A percentile compares a stretch with the other conserved stretches of the same genome.
Conservation (phyloP, 2,329 filamentous ascomycete genomes). For the Trichoderma hamatum region DNA sequence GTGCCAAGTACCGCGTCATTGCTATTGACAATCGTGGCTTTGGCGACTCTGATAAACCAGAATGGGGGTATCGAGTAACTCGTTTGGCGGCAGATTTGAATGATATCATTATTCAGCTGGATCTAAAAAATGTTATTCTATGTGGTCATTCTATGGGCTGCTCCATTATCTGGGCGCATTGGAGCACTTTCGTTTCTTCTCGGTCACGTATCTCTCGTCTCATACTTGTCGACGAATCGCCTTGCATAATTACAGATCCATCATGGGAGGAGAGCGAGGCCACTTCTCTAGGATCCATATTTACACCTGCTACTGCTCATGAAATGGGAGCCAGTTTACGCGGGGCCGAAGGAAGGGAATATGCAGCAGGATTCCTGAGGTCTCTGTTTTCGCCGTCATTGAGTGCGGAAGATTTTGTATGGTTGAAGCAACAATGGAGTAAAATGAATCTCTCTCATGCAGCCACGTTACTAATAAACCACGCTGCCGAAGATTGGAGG, state of each 20-base stretch:
- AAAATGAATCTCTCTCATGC: slow-evolving; percentile 36
- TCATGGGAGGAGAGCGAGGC: slow-evolving; percentile 35
- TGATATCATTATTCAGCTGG: slow-evolving; percentile 35
- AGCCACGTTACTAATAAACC: slow-evolving; percentile 35
- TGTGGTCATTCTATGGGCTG: slow-evolving; percentile 43
- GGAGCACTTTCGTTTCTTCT: slow-evolving; percentile 37
- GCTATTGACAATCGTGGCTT: slow-evolving; percentile 41
- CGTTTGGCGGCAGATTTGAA: slow-evolving; percentile 38
- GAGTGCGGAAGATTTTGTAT: slow-evolving; percentile 34
- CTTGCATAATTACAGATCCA: slow-evolving; percentile 35
- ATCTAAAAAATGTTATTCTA: slow-evolving; percentile 37
- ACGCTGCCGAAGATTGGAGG: slow-evolving; percentile 36
- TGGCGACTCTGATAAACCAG: slow-evolving; percentile 40
- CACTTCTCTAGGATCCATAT: slow-evolving; percentile 31
- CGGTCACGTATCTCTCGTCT: slow-evolving; percentile 34
- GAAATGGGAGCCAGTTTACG: not conserved
- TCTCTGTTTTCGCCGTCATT: slow-evolving; percentile 34
- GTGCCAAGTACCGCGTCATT: slow-evolving; percentile 36
- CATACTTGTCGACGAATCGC: slow-evolving; percentile 39
- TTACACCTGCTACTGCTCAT: slow-evolving; percentile 29
- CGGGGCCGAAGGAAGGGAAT: slow-evolving; percentile 13
- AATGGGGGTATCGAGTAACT: slow-evolving; percentile 36
- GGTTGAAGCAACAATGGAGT: slow-evolving; percentile 32
- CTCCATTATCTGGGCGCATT: slow-evolving; percentile 39
- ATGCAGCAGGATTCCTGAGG: slow-evolving; percentile 29